These are phyloP conservation scores for Helichrysum umbraculigerum DNA, from an alignment of 129 eudicot genomes.

Conservation along the genomic window DNA sequence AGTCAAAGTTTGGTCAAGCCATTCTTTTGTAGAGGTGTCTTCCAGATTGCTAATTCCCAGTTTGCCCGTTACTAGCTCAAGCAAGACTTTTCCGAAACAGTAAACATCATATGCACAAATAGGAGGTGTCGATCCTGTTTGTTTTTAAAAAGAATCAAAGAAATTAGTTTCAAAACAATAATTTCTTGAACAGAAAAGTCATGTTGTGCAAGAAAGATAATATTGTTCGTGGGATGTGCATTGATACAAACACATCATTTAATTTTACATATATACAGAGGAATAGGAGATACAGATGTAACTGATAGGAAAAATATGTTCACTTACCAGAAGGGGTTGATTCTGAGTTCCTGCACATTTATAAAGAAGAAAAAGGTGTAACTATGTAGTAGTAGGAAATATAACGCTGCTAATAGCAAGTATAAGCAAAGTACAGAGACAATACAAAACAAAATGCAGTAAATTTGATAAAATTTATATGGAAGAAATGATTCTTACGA, in stretches of 20 bases:
- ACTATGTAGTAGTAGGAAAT: constrained; percentile 13
- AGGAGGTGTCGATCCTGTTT: constrained; percentile 52
- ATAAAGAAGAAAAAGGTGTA: constrained; percentile 19
- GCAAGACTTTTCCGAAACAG: constrained; percentile 79
- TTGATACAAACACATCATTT: not conserved
- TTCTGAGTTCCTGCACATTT: constrained; percentile 52
- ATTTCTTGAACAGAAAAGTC: not conserved
- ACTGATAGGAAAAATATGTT: constrained; percentile 17
- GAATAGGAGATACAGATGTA: constrained; percentile 1
- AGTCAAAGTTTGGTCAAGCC: constrained; percentile 57
- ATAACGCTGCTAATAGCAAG: not conserved
- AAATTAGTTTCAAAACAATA: not conserved
- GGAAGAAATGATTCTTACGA: constrained; percentile 49
- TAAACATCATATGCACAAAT: constrained; percentile 78
- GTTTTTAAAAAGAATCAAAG: constrained; percentile 7
- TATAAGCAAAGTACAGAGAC: constrained; percentile 18
- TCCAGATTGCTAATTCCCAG: constrained; percentile 57
- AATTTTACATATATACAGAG: not conserved
- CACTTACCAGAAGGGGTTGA: constrained; percentile 51
- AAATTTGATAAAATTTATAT: not conserved
- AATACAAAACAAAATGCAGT: constrained; percentile 1
- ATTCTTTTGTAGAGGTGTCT: constrained; percentile 51
- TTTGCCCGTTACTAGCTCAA: constrained; percentile 86
- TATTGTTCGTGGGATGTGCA: not conserved
- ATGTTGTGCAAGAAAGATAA: not conserved